Percentiles rank a stretch among this genome's conserved stretches.
Conservation (phyloP, 2,329 filamentous ascomycete genomes). For the Aspergillus tamarii region DNA sequence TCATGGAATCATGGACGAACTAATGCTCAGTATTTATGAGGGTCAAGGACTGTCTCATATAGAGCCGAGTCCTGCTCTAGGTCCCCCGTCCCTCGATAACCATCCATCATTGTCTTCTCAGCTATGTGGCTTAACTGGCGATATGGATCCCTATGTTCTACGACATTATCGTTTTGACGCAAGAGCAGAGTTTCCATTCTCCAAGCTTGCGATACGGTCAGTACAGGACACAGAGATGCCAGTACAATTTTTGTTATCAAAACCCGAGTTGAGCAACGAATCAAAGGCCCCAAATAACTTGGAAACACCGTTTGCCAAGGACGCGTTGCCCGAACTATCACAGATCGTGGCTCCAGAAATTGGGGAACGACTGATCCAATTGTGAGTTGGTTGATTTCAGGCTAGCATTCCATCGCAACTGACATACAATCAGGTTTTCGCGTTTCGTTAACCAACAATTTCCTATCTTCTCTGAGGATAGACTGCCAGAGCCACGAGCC, state of each 20-base stretch:
- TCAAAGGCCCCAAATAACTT: background rate
- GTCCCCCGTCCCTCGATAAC: background rate
- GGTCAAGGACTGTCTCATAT: background rate
- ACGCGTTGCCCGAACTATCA: background rate
- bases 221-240: background rate
- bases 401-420: background rate
- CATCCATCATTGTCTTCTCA: background rate
- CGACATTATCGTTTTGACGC: conserved; percentile 7
- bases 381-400: background rate
- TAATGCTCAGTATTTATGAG: background rate
- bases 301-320: background rate
- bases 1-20: background rate
- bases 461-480: background rate
- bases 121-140: conserved; percentile 8
- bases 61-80: background rate
- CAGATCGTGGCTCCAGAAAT: background rate
- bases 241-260: conserved; percentile 9
- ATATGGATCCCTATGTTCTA: conserved; percentile 13
- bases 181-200: conserved; percentile 5
- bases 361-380: background rate
- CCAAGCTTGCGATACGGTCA: conserved; percentile 7
- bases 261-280: background rate
- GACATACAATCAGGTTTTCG: background rate
- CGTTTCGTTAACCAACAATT: background rate
- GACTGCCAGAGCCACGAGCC: background rate